Base-by-base conservation (phyloP, 805 yeast genomes). In the Myxozyma kluyveri region DNA sequence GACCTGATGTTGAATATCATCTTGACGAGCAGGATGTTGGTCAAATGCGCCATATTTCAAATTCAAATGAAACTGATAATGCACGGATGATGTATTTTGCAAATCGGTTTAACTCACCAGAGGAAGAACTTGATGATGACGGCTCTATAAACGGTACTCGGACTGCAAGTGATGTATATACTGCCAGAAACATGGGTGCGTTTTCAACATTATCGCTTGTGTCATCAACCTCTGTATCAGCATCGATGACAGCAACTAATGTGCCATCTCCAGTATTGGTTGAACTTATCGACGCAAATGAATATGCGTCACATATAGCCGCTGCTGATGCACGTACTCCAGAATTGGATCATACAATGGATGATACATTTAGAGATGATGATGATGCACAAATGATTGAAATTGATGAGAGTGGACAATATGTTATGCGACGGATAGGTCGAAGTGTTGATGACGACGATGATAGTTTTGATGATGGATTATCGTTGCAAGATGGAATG, bases 71-170 rank as follows among this genome's bases (percentile, higher is more conserved):
- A 12, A 6, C 31, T 6, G 21, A 9, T 6, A 7, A 26, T 21
- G 31, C 35, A 19, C 12, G 9, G 17, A 21, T 5, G 19, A 29
- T 29, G 33, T 29, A 29, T 14, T 29, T 29, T 14, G 9, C 33
- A 29, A 29, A 29, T 14, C 9, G 33, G 33, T 29, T 52, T 49
- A 49, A 56, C 37, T 53, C 60, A 18, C 52, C 60, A 2, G 60
- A 56, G 42, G 60, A 56, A 35, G 60, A 56, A 2, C 51, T 38
- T 6, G 60, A 56, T 38, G 54, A 42, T 17, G 47, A 42, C 43
- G 54, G 54, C 21, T 42, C 35, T 51, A 44, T 4, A 21, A 37
- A 4, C 38, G 17, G 38, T 42, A 27, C 3, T 42, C 41, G 5
- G 1, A 21, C 39, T 22, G 40, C 50, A 23, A 12, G 46, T 23